Conservation (phyloP, 2,329 filamentous ascomycete genomes). For the Talaromyces sp. region DNA sequence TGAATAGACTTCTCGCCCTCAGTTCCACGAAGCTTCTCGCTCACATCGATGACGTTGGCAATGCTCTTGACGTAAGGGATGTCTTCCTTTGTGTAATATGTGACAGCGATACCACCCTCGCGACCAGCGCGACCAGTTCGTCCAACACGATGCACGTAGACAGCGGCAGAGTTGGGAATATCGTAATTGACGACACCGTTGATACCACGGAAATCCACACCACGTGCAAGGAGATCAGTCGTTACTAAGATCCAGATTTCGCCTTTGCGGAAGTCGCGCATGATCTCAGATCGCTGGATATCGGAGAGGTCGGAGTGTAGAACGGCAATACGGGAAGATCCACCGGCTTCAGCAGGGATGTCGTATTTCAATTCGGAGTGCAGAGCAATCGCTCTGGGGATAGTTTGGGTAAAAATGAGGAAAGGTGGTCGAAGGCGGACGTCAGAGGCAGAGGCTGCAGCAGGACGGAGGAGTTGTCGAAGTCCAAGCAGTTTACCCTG, state of each 20-base stretch:
- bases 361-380: constrained; percentile 92
- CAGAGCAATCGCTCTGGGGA: constrained; percentile 83
- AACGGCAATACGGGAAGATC: constrained; percentile 80
- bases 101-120: constrained; percentile 85
- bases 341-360: constrained; percentile 85
- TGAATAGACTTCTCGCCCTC: constrained; percentile 64
- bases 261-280: constrained; percentile 85
- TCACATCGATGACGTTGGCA: constrained; percentile 85
- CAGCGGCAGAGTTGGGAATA: constrained; percentile 84
- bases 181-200: constrained; percentile 98
- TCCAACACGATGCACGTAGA: constrained; percentile 91
- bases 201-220: constrained; percentile 91
- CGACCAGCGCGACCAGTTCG: constrained; percentile 87
- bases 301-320: constrained; percentile 86
- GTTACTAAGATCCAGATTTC: constrained; percentile 97
- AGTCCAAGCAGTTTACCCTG: constrained; percentile 90
- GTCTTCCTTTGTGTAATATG: constrained; percentile 94
- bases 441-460: constrained; percentile 53
- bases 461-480: constrained; percentile 82
- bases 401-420: constrained; percentile 94
- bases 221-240: constrained; percentile 87
- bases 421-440: constrained; percentile 77
- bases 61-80: constrained; percentile 87
- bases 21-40: constrained; percentile 67
- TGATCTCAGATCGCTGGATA: constrained; percentile 73